These are phyloP conservation scores for Fraxinus velutina DNA, from an alignment of 305 asterid genomes.

Conservation along the genomic window DNA sequence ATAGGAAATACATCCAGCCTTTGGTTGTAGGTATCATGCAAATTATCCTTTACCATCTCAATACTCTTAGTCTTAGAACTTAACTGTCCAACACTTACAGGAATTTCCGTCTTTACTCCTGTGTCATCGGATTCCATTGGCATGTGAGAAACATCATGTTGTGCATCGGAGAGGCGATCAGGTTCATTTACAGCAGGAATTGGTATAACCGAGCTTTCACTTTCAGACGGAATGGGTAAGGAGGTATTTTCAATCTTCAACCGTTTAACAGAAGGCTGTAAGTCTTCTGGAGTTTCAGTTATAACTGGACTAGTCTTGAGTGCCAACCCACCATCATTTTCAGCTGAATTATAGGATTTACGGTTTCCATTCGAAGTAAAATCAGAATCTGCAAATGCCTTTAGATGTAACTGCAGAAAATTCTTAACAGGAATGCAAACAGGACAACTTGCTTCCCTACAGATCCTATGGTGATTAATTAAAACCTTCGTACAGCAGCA, in stretches of 20 bases:
- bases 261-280: conserved; percentile 74
- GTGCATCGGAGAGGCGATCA: conserved; percentile 32
- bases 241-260: conserved; percentile 59
- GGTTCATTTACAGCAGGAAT: conserved; percentile 39
- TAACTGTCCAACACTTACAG: conserved; percentile 40
- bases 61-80: conserved; percentile 45
- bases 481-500: conserved; percentile 54
- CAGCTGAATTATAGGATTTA: conserved; percentile 49
- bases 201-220: conserved; percentile 38
- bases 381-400: conserved; percentile 44
- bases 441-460: conserved; percentile 69
- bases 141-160: conserved; percentile 33
- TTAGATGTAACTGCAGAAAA: conserved; percentile 51
- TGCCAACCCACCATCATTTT: conserved; percentile 40
- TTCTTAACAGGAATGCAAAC: conserved; percentile 80
- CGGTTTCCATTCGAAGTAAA: conserved; percentile 41
- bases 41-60: conserved; percentile 41
- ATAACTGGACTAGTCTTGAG: conserved; percentile 33
- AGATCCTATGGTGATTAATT: conserved; percentile 51
- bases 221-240: conserved; percentile 44
- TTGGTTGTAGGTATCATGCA: conserved; percentile 40
- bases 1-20: conserved; percentile 42
- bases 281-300: conserved; percentile 54
- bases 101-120: conserved; percentile 56
- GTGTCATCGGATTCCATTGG: conserved; percentile 43